phyloP scores from a whole-genome alignment of 176 grass and related monocot genomes.

The Poa annua region DNA sequence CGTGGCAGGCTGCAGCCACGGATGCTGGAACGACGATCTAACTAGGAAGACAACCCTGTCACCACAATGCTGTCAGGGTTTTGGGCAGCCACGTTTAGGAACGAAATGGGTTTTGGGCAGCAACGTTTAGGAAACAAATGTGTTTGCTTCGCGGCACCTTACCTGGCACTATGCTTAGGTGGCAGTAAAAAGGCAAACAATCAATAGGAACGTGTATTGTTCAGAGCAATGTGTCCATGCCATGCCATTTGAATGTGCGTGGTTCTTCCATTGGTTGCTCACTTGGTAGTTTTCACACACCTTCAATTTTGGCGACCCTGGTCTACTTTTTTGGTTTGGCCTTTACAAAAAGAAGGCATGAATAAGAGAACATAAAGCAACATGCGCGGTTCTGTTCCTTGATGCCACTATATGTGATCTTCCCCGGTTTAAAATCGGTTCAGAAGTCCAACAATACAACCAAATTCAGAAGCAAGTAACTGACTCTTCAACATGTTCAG shows the following conservation, averaged over 20 bases:
- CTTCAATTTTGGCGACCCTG: slow-evolving; percentile 18
- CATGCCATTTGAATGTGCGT: neutral
- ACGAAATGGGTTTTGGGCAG: neutral
- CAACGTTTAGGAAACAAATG: neutral
- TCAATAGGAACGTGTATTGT: neutral
- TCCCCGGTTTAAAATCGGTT: neutral
- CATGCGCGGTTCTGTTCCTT: neutral
- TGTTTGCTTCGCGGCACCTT: neutral
- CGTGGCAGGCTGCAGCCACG: neutral
- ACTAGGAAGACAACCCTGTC: neutral
- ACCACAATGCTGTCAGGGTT: neutral
- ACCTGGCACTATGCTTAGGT: neutral
- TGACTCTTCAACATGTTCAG: neutral
- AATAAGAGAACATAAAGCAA: slow-evolving; percentile 37
- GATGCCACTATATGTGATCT: slow-evolving; percentile 18
- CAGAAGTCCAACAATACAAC: neutral
- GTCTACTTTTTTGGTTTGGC: slow-evolving; percentile 11
- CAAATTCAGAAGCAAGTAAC: neutral
- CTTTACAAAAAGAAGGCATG: slow-evolving; percentile 13
- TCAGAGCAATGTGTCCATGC: neutral
- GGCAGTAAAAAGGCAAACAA: neutral
- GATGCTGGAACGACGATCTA: neutral
- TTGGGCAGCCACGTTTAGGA: neutral
- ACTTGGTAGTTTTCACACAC: neutral
- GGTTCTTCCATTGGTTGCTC: slow-evolving; percentile 12